phyloP scores from a whole-genome alignment of 345 rosid genomes.

The Eucalyptus cladocalyx region DNA sequence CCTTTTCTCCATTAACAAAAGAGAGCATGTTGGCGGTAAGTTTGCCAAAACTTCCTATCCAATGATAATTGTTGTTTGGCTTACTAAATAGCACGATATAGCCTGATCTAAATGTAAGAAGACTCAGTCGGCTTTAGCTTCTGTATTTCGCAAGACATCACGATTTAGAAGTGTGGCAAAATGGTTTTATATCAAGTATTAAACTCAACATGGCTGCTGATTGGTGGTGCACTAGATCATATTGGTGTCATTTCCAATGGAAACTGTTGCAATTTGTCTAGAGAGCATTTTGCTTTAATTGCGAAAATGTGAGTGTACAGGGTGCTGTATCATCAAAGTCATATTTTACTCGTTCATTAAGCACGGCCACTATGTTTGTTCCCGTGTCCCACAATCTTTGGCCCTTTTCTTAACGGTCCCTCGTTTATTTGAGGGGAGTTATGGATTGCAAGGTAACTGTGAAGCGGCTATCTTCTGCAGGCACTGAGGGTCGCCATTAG shows the following conservation, averaged over 20 bases:
- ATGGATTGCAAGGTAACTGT: neutral
- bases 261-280: neutral
- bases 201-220: neutral
- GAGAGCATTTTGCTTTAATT: neutral
- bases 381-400: neutral
- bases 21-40: slow-evolving; percentile 76
- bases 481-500: slow-evolving; percentile 47
- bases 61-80: neutral
- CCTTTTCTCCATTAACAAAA: slow-evolving; percentile 62
- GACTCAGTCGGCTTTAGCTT: neutral
- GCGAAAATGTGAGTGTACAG: neutral
- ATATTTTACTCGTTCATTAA: neutral
- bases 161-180: neutral
- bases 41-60: neutral
- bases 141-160: neutral
- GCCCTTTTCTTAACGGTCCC: neutral
- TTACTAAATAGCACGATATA: neutral
- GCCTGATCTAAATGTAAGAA: neutral
- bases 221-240: neutral
- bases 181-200: neutral
- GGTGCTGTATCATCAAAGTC: neutral
- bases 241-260: neutral
- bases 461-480: slow-evolving; percentile 8
- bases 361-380: neutral
- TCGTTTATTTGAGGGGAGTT: neutral